phyloP scores from a whole-genome alignment of 345 rosid species.

The Eucalyptus pauciflora region DNA sequence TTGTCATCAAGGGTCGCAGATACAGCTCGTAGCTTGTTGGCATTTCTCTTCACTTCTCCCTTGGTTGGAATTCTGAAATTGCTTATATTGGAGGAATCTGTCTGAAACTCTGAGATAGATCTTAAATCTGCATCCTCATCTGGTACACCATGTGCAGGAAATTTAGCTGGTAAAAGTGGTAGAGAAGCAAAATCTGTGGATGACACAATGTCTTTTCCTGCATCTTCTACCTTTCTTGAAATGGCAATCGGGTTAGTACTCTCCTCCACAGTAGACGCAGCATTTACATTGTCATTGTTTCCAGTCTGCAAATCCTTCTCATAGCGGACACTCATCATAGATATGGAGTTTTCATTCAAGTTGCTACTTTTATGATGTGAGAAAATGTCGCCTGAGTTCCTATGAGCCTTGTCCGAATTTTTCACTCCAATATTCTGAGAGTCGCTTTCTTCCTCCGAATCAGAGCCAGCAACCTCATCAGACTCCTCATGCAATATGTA shows the following conservation, averaged over 20 bases:
- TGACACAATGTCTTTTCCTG: background rate
- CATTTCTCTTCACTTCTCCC: background rate
- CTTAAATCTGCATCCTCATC: background rate
- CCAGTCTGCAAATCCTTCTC: background rate
- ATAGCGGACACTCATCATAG: background rate
- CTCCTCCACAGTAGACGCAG: background rate
- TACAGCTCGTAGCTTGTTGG: background rate
- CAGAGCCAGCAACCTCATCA: constrained; percentile 8
- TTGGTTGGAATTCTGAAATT: background rate
- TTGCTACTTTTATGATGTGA: background rate
- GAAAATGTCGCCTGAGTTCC: background rate
- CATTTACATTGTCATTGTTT: background rate
- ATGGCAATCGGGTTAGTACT: background rate
- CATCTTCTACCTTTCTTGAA: background rate
- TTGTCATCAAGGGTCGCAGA: background rate
- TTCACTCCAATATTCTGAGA: background rate
- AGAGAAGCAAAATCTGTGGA: background rate
- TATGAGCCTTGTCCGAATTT: background rate
- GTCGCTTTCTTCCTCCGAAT: constrained; percentile 2
- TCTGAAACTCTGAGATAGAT: background rate
- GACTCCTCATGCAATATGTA: background rate
- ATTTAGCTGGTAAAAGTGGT: background rate
- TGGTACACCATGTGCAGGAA: background rate
- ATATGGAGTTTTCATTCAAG: background rate
- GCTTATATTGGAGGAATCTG: background rate